Evolutionary conservation across 2,329 filamentous ascomycete genomes (phyloP).

Genomic region (Coniella vitis): DNA sequence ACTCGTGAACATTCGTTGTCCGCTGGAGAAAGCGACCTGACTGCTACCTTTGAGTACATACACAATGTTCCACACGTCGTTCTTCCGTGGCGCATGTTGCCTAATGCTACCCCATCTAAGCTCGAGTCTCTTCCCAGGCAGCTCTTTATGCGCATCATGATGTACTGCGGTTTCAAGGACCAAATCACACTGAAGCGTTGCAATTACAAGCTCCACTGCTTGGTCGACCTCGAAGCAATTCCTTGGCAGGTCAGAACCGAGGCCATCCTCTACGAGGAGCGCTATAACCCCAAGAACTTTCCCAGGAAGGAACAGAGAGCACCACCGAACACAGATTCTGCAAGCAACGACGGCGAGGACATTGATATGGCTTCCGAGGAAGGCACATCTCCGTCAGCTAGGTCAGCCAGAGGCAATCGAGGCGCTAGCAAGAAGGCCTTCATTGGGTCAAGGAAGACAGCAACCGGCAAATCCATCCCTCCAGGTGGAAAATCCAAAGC

Average conservation of each 20-base stretch:
- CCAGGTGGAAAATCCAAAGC: neutral
- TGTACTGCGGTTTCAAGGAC: slow-evolving; percentile 8
- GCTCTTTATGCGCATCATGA: slow-evolving; percentile 14
- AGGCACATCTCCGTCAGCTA: neutral
- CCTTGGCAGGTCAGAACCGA: slow-evolving; percentile 12
- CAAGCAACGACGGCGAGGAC: neutral
- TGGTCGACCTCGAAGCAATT: slow-evolving; percentile 10
- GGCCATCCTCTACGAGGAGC: slow-evolving; percentile 7
- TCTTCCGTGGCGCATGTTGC: neutral
- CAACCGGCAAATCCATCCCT: neutral
- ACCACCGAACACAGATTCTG: neutral
- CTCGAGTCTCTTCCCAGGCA: slow-evolving; percentile 9
- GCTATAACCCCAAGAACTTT: slow-evolving; percentile 8
- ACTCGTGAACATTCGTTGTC: neutral
- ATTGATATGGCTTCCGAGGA: neutral
- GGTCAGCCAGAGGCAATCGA: neutral
- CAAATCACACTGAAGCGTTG: slow-evolving; percentile 9
- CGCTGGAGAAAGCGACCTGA: neutral
- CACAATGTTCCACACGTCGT: slow-evolving; percentile 1
- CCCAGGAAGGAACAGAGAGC: slow-evolving; percentile 2
- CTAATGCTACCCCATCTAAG: neutral
- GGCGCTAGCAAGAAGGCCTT: neutral
- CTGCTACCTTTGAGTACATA: slow-evolving; percentile 7
- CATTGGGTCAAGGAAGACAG: neutral
- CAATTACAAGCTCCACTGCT: slow-evolving; percentile 5